phyloP scores from a whole-genome alignment of 208 protist species.

The Trypanosoma boissoni region DNA sequence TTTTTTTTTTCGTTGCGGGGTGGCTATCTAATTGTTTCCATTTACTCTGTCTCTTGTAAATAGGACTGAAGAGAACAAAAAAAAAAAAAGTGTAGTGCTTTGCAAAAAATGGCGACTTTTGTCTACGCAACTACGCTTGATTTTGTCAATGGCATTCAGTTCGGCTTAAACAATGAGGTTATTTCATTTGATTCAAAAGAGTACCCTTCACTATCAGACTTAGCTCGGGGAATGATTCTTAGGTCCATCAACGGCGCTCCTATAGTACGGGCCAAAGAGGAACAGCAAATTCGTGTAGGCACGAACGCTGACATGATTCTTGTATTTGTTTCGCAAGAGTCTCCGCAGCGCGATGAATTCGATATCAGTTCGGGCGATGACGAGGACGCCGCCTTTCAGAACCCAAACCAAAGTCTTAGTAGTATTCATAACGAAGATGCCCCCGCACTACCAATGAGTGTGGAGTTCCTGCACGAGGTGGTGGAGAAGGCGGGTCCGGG shows the following conservation, averaged over 20 bases:
- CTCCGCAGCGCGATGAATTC: constrained; percentile 60
- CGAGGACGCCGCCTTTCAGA: constrained; percentile 39
- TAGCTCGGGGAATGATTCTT: constrained; percentile 65
- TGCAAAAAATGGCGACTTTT: constrained; percentile 44
- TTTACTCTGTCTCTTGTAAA: background rate
- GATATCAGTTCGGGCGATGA: constrained; percentile 80
- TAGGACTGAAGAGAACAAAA: constrained; percentile 3
- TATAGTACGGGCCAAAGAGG: constrained; percentile 40
- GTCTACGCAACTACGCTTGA: constrained; percentile 48
- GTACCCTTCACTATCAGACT: constrained; percentile 33
- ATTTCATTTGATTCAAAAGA: constrained; percentile 32
- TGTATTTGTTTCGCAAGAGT: constrained; percentile 28
- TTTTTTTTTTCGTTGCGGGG: constrained; percentile 2
- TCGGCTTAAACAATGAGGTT: constrained; percentile 53
- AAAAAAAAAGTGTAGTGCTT: constrained; percentile 18
- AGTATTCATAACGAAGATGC: background rate
- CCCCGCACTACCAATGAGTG: constrained; percentile 39
- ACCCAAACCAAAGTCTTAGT: constrained; percentile 23
- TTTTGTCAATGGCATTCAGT: constrained; percentile 46
- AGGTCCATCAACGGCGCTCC: constrained; percentile 72
- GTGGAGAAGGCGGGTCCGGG: constrained; percentile 44
- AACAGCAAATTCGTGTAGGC: constrained; percentile 30
- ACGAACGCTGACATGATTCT: constrained; percentile 46
- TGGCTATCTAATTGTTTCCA: background rate
- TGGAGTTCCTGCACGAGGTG: constrained; percentile 58